Evolutionary conservation across 108 stramenopile genomes (phyloP).

Genomic region (Cyclotella atomus): DNA sequence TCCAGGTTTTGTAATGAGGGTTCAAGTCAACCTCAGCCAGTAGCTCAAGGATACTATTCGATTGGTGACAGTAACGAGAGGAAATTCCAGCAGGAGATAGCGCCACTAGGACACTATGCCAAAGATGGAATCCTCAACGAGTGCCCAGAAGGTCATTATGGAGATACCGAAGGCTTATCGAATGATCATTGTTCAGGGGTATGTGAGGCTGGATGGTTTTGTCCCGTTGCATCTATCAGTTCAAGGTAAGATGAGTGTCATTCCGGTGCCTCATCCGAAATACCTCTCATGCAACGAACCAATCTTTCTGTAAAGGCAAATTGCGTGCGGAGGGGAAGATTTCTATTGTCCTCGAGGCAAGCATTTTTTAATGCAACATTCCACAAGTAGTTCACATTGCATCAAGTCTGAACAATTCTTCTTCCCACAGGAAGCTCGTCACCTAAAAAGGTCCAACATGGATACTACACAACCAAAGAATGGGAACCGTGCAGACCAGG

Average conservation of each 20-base stretch:
- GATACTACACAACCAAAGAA: slow-evolving; percentile 34
- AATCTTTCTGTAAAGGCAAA: slow-evolving; percentile 19
- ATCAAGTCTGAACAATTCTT: background rate
- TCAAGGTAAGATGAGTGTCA: slow-evolving; percentile 16
- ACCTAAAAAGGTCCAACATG: slow-evolving; percentile 23
- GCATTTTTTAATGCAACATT: background rate
- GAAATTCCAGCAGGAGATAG: slow-evolving; percentile 5
- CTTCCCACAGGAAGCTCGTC: slow-evolving; percentile 15
- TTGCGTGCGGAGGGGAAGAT: slow-evolving; percentile 35
- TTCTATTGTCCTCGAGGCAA: slow-evolving; percentile 34
- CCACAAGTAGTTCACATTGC: background rate
- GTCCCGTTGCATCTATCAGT: slow-evolving; percentile 19
- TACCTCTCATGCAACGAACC: no score
- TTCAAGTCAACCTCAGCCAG: slow-evolving; percentile 24
- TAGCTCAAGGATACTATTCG: slow-evolving; percentile 28
- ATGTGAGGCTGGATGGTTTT: slow-evolving; percentile 32
- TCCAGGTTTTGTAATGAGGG: slow-evolving; percentile 33
- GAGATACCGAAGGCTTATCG: slow-evolving; percentile 19
- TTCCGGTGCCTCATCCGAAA: no score
- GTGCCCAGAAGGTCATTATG: slow-evolving; percentile 41
- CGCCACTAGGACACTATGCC: slow-evolving; percentile 35
- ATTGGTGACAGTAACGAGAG: slow-evolving; percentile 23
- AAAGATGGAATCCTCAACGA: slow-evolving; percentile 20
- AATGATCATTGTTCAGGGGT: slow-evolving; percentile 29
- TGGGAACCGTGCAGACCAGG: slow-evolving; percentile 43